Evolutionary conservation across 495 filamentous ascomycete species (phyloP).

Genomic region (Talaromyces thailandensis): DNA sequence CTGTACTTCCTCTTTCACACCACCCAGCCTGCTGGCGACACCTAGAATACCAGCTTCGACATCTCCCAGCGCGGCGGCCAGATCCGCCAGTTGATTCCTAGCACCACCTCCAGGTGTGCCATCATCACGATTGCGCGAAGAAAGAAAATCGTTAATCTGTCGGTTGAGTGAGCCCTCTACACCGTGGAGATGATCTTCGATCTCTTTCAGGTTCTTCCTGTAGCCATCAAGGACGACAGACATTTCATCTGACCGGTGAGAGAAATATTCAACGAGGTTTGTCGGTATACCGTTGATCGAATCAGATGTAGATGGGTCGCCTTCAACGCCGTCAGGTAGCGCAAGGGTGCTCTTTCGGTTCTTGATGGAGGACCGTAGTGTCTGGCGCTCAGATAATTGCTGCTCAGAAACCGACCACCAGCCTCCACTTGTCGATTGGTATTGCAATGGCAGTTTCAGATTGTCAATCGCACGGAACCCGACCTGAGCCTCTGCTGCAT

Average conservation of each 20-base stretch:
- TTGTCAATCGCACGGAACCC: constrained; percentile 69
- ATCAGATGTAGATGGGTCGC: constrained; percentile 36
- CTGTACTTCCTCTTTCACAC: constrained; percentile 60
- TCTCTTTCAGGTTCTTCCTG: constrained; percentile 62
- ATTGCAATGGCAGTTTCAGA: constrained; percentile 64
- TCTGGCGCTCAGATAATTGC: constrained; percentile 30
- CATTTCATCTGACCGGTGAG: constrained; percentile 63
- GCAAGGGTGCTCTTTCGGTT: constrained; percentile 27
- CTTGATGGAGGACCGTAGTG: constrained; percentile 31
- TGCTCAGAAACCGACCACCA: constrained; percentile 41
- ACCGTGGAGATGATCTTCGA: constrained; percentile 71
- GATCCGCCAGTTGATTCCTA: constrained; percentile 42
- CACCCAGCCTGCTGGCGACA: constrained; percentile 62
- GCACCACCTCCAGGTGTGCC: constrained; percentile 28
- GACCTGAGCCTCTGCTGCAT: constrained; percentile 63
- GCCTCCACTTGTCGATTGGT: constrained; percentile 41
- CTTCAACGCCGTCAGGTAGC: constrained; percentile 49
- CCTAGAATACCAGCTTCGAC: constrained; percentile 72
- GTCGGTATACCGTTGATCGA: constrained; percentile 33
- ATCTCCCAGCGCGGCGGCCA: constrained; percentile 61
- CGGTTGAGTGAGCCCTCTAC: constrained; percentile 62
- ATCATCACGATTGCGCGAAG: constrained; percentile 43
- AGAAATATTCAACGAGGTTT: constrained; percentile 70
- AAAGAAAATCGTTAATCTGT: constrained; percentile 59
- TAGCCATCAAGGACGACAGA: constrained; percentile 54